A percentile compares a stretch with the other conserved stretches of the same genome.
phyloP scores from a whole-genome alignment of 169 alveolate genomes.

The Amoebophrya sp. region DNA sequence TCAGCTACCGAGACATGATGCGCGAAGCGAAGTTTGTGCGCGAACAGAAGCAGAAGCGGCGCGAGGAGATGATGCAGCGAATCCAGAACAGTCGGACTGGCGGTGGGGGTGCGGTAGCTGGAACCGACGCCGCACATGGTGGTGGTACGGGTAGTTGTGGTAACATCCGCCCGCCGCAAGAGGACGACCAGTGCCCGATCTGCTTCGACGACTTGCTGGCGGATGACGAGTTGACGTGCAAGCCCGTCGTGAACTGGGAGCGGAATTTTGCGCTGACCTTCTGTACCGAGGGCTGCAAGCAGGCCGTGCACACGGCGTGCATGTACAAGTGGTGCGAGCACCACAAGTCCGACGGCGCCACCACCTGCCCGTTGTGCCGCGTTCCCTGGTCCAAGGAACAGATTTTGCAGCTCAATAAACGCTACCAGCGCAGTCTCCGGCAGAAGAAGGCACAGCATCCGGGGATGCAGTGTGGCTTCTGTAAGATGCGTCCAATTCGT shows the following conservation, averaged over 20 bases:
- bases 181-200: background rate
- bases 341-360: background rate
- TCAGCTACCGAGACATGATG: background rate
- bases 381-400: background rate
- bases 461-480: background rate
- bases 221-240: background rate
- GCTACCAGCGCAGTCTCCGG: background rate
- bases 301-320: slow-evolving; percentile 11
- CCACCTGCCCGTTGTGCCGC: slow-evolving; percentile 9
- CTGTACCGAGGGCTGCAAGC: background rate
- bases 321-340: slow-evolving; percentile 12
- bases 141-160: background rate
- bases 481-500: background rate
- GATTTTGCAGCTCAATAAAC: background rate
- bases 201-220: background rate
- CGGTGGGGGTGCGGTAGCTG: background rate
- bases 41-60: background rate
- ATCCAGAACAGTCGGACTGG: background rate
- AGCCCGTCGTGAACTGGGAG: too few relatives aligned
- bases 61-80: background rate
- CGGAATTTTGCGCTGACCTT: background rate
- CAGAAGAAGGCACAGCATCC: background rate
- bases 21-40: background rate
- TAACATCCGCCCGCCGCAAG: background rate
- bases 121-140: too few relatives aligned